Evolutionary conservation across 2,329 filamentous ascomycete species (phyloP), one percentile per base, ranked within the genome.

Genomic region (Colletotrichum sp.): DNA sequence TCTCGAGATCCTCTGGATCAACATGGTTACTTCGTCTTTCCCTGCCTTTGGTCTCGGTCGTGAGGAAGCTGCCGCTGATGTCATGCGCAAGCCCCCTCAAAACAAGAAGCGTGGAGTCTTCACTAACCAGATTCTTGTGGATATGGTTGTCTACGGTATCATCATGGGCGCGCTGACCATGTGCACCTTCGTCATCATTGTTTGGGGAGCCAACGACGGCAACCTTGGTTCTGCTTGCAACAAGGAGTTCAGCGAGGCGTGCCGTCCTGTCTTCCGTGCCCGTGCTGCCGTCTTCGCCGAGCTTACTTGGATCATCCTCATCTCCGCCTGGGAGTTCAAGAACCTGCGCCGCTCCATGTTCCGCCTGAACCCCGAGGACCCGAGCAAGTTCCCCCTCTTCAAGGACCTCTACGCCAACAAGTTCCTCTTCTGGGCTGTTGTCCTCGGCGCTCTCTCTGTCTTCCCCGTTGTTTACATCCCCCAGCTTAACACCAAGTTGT

Each of bases 1-100:
- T 1, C 92, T 98, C 13, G 93, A 98, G 80, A 96, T 98, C 77
- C 90, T 98, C 75, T 98, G 95, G 95, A 95, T 98, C 83, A 98
- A 98, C 84, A 96, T 98, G 94, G 91, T 97, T 71, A 98, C 96
- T 0, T 96, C 94, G 55, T 94, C 93, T 2, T 92, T 97, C 83
- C 95, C 95, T 2, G 96, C 96, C 74, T 97, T 98, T 87, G 96
- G 95, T 59, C 91, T 98, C 1, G 95, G 95, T 25, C 93, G 95
- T 79, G 95, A 98, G 84, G 86, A 89, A 60, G 94, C 95, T 0
- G 91, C 93, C 0, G 89, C 91, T 3, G 94, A 96, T 81, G 93
- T 98, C 77, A 95, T 98, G 91, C 87, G 90, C 77, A 93, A 95
- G 68, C 94, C 95, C 9, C 96, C 96, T 0, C 94, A 96, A 78